phyloP scores from a whole-genome alignment of 176 grass and related monocot genomes.

The Rhipidocladum racemiflorum region DNA sequence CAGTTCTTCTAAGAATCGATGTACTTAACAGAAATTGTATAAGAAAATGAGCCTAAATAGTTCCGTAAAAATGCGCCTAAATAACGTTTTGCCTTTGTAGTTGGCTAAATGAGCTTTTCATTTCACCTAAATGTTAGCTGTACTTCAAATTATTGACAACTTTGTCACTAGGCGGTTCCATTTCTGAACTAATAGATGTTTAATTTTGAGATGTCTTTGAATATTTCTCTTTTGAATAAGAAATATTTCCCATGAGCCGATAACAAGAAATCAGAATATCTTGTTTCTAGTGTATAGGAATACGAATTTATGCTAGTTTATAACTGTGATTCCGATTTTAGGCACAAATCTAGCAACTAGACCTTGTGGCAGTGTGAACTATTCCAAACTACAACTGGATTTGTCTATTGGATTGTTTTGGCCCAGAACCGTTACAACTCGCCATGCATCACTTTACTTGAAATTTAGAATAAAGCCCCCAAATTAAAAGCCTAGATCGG shows the following conservation, averaged over 20 bases:
- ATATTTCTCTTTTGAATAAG: background rate
- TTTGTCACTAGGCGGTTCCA: background rate
- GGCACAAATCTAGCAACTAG: background rate
- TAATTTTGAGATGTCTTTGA: background rate
- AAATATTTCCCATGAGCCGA: background rate
- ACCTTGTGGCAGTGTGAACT: background rate
- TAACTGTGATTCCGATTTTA: background rate
- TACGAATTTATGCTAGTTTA: background rate
- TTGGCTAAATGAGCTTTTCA: background rate
- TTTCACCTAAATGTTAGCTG: background rate
- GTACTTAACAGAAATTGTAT: background rate
- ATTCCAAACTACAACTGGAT: background rate
- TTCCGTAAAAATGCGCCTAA: background rate
- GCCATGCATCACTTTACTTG: background rate
- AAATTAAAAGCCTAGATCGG: background rate
- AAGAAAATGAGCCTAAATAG: background rate
- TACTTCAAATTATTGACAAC: background rate
- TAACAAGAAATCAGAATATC: background rate
- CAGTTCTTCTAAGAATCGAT: background rate
- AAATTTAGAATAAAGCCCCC: background rate
- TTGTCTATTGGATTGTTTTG: background rate
- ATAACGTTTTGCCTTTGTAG: background rate
- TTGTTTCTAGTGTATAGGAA: background rate
- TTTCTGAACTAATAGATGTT: background rate
- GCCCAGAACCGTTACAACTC: background rate